A percentile compares a stretch with the other conserved stretches of the same genome.
phyloP scores from a whole-genome alignment of 1,284 basidiomycete species.

The Boletus calvinii region DNA sequence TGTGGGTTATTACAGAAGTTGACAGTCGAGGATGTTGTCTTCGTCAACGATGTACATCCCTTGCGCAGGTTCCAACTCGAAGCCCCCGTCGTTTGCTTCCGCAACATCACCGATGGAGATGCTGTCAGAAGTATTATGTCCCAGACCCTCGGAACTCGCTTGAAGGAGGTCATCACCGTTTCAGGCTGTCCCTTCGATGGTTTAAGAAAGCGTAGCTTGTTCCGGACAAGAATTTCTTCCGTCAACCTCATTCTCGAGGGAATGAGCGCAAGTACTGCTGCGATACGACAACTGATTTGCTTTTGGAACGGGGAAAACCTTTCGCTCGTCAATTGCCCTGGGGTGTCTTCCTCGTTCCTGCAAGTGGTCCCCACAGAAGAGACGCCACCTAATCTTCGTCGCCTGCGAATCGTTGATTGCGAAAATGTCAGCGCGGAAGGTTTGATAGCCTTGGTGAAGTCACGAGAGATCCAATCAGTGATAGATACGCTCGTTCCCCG shows the following conservation, averaged over 20 bases:
- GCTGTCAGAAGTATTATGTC: slow-evolving; percentile 7
- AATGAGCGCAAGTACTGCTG: background rate
- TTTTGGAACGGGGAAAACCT: slow-evolving; percentile 17
- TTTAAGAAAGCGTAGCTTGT: slow-evolving; percentile 3
- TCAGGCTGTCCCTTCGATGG: slow-evolving; percentile 9
- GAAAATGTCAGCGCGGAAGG: background rate
- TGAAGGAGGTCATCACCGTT: slow-evolving; percentile 7
- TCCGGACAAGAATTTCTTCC: slow-evolving; percentile 3
- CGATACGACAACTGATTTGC: slow-evolving; percentile 7
- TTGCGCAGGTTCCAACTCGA: slow-evolving; percentile 14
- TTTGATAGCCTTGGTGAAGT: slow-evolving; percentile 5
- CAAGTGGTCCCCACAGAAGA: background rate
- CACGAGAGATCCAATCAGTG: slow-evolving; percentile 6
- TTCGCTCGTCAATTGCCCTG: slow-evolving; percentile 11
- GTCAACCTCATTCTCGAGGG: slow-evolving; percentile 7
- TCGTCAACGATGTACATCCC: slow-evolving; percentile 14
- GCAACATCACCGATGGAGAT: background rate
- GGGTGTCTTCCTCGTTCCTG: slow-evolving; percentile 10
- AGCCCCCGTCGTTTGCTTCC: slow-evolving; percentile 3
- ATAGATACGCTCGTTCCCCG: slow-evolving; percentile 6
- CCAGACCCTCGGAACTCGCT: slow-evolving; percentile 6
- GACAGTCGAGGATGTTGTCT: slow-evolving; percentile 5
- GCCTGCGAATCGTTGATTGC: slow-evolving; percentile 15
- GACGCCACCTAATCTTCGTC: slow-evolving; percentile 3
- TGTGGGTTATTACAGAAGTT: slow-evolving; percentile 2